A percentile compares a stretch with the other conserved stretches of the same genome.
phyloP scores from a whole-genome alignment of 2,329 filamentous ascomycete species.

The Chaetomiaceae sp. region DNA sequence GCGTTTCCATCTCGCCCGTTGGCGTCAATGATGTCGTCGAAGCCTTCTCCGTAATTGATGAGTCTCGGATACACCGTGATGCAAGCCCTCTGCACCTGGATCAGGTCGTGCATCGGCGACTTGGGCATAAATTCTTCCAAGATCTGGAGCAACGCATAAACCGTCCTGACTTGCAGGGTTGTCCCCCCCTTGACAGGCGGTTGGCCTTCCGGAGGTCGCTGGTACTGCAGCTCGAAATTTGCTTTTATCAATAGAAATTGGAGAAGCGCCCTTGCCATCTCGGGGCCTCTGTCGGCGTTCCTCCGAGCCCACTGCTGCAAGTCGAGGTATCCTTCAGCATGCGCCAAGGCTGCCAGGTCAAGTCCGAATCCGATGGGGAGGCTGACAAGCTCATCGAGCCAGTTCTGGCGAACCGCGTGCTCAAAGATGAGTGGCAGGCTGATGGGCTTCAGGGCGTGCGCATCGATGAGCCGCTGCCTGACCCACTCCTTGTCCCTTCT shows the following conservation, averaged over 20 bases:
- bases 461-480: conserved; percentile 70
- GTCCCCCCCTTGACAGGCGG: conserved; percentile 58
- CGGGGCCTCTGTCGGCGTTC: conserved; percentile 60
- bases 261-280: conserved; percentile 66
- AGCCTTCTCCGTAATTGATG: conserved; percentile 93
- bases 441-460: conserved; percentile 65
- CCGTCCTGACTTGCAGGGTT: conserved; percentile 78
- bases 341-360: conserved; percentile 80
- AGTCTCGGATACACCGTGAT: conserved; percentile 89
- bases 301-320: conserved; percentile 75
- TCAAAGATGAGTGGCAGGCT: conserved; percentile 68
- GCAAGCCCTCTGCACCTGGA: conserved; percentile 77
- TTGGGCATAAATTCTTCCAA: conserved; percentile 66
- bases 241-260: conserved; percentile 85
- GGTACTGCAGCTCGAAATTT: conserved; percentile 70
- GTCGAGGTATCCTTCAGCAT: conserved; percentile 75
- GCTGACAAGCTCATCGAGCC: conserved; percentile 77
- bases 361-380: conserved; percentile 79
- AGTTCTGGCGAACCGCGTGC: conserved; percentile 74
- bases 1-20: conserved; percentile 80
- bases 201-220: conserved; percentile 63
- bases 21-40: conserved; percentile 83
- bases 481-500: conserved; percentile 87
- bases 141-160: conserved; percentile 73
- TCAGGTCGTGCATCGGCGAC: conserved; percentile 61